Evolutionary conservation across 305 asterid species (phyloP), one percentile per base, ranked within the genome.

Genomic region (Solanum aculeatissimum): DNA sequence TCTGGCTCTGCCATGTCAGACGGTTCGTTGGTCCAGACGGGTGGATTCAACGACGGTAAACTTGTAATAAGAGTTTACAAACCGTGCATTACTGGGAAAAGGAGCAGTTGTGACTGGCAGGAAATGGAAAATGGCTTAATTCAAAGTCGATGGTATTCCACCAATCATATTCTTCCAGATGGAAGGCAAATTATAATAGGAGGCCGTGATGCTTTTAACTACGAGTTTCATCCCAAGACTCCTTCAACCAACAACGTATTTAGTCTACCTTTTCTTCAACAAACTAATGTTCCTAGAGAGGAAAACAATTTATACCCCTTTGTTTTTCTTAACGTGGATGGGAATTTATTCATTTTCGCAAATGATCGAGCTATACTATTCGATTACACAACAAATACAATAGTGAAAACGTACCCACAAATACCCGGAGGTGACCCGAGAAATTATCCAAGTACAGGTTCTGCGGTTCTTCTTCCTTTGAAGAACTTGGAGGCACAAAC

Each of bases 361-460:
- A 86, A 86, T 25, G 62, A 86, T 23, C 83, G 91, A 53, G 91
- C 95, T 3, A 88, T 92, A 2, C 43, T 92, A 63, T 87, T 91
- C 62, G 85, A 92, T 84, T 89, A 88, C 51, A 16, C 1, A 1
- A 87, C 12, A 3, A 69, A 55, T 7, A 15, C 13, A 1, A 84
- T 62, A 57, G 84, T 53, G 6, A 74, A 83, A 38, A 70, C 84
- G 0, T 92, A 92, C 85, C 96, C 94, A 19, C 43, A 69, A 0
- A 75, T 91, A 1, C 91, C 94, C 13, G 92, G 88, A 3, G 91
- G 92, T 29, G 89, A 92, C 0, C 95, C 94, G 23, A 83, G 95
- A 80, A 89, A 80, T n/a, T 92, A 92, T 82, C 96, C 94, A 70
- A 92, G 96, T 71, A 51, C 91, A 0, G 94, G 94, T 9, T 92